Conservation (phyloP, 75 land plant species). For the Pinus albicaulis region DNA sequence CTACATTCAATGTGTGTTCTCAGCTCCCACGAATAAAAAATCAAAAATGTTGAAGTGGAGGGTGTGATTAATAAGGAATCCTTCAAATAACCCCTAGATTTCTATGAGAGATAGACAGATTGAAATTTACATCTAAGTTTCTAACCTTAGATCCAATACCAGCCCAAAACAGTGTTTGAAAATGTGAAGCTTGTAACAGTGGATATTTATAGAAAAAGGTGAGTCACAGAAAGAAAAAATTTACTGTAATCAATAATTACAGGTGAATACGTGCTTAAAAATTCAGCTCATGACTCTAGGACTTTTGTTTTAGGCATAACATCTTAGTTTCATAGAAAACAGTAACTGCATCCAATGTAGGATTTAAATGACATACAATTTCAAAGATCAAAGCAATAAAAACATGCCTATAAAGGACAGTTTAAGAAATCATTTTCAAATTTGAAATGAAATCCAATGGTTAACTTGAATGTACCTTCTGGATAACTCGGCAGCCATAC, state of each 20-base stretch:
- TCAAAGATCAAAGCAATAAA: conserved; percentile 15
- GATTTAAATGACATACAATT: conserved; percentile 11
- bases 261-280: no score
- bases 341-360: background rate
- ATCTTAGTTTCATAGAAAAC: conserved; percentile 6
- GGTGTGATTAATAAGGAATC: no score
- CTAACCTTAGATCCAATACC: no score
- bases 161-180: background rate
- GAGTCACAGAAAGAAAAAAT: no score
- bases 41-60: no score
- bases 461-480: conserved; percentile 46
- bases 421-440: background rate
- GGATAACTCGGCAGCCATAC: conserved; percentile 90
- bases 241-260: no score
- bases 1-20: no score
- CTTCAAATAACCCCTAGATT: no score
- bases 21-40: no score
- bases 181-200: background rate
- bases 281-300: background rate
- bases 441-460: background rate
- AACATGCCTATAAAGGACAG: conserved; percentile 36
- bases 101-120: no score
- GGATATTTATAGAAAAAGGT: no score
- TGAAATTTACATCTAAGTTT: no score
- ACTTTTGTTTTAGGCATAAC: conserved; percentile 20